phyloP scores from a whole-genome alignment of 352 stramenopile genomes.

The Phytophthora macrochlamydospora region DNA sequence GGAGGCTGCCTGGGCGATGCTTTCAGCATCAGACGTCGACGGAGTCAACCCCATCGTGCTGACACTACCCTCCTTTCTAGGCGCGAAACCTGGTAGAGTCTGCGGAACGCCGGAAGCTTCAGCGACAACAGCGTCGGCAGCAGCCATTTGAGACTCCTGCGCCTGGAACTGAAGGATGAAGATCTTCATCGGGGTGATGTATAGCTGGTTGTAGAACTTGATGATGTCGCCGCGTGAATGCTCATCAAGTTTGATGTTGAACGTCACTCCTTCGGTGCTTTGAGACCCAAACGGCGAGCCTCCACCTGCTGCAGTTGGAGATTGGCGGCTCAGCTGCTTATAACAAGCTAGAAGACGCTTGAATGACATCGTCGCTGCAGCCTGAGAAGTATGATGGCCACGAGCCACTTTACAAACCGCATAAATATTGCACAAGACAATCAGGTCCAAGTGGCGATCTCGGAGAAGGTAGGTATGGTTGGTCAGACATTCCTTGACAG shows the following conservation, averaged over 20 bases:
- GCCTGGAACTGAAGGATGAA: slow-evolving; percentile 88
- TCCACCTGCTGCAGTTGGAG: slow-evolving; percentile 10
- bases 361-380: slow-evolving; percentile 55
- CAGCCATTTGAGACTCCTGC: slow-evolving; percentile 83
- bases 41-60: slow-evolving; percentile 39
- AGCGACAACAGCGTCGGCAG: slow-evolving; percentile 66
- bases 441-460: slow-evolving; percentile 82
- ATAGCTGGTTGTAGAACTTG: slow-evolving; percentile 91
- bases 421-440: slow-evolving; percentile 86
- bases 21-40: slow-evolving; percentile 78
- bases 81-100: slow-evolving; percentile 46
- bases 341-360: slow-evolving; percentile 81
- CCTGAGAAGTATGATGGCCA: slow-evolving; percentile 56
- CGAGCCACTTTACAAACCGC: slow-evolving; percentile 88
- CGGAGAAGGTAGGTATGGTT: slow-evolving; percentile 61
- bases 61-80: slow-evolving; percentile 41
- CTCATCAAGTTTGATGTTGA: slow-evolving; percentile 76
- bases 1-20: slow-evolving; percentile 75
- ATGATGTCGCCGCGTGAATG: slow-evolving; percentile 83
- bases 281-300: slow-evolving; percentile 35
- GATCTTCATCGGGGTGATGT: slow-evolving; percentile 82
- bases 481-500: slow-evolving; percentile 83
- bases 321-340: slow-evolving; percentile 66
- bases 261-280: slow-evolving; percentile 68
- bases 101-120: slow-evolving; percentile 28